These are phyloP conservation scores for Eremochloa ophiuroides DNA, from an alignment of 176 grass and related monocot species.

Conservation along the genomic window DNA sequence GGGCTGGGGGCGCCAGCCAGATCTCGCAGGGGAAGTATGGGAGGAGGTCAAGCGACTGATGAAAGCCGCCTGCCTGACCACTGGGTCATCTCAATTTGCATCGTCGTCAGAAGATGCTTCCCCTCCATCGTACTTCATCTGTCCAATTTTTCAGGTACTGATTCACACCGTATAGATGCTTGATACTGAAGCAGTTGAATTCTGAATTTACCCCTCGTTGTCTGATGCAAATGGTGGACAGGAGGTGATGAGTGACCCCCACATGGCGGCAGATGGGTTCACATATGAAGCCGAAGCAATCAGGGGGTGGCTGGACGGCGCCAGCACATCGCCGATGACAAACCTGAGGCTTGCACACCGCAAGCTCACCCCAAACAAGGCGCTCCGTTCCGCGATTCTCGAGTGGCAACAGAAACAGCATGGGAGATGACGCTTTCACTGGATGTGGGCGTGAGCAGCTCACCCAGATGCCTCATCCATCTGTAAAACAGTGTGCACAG, in stretches of 20 bases:
- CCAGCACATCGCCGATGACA: conserved; percentile 66
- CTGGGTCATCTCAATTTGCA: neutral
- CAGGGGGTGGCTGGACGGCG: conserved; percentile 55
- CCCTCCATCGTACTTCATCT: conserved; percentile 65
- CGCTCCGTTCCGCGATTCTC: conserved; percentile 56
- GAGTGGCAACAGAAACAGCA: conserved; percentile 39
- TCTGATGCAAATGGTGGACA: conserved; percentile 7
- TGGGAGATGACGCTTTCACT: conserved; percentile 10
- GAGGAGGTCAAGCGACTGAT: conserved; percentile 42
- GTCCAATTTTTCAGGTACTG: conserved; percentile 62
- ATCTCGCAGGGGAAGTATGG: conserved; percentile 54
- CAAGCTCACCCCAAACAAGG: conserved; percentile 62
- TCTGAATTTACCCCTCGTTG: conserved; percentile 9
- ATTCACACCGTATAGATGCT: neutral
- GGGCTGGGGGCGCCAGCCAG: conserved; percentile 42
- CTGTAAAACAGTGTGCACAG: neutral
- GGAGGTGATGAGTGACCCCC: conserved; percentile 71
- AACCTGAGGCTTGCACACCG: conserved; percentile 52
- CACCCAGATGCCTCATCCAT: neutral
- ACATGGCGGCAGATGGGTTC: conserved; percentile 69
- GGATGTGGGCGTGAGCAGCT: neutral
- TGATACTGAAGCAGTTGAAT: neutral
- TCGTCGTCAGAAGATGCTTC: conserved; percentile 1
- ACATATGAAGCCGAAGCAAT: conserved; percentile 68
- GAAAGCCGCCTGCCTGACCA: conserved; percentile 34